Evolutionary conservation across 1,284 basidiomycete species (phyloP), one percentile per base, ranked within the genome.

Genomic region (Papiliotrema flavescens): DNA sequence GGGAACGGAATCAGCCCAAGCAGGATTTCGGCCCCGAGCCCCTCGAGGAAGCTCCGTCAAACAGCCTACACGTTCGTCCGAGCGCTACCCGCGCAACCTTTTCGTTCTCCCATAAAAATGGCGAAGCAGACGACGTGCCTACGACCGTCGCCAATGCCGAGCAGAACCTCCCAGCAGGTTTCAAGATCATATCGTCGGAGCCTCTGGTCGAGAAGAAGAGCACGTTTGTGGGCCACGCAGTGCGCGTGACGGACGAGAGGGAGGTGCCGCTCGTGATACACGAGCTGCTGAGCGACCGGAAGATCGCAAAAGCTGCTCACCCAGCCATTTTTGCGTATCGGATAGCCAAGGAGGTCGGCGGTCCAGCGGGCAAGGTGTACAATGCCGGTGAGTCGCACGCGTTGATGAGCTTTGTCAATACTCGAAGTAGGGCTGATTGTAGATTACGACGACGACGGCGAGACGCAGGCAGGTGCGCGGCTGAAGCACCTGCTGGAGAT

Each of bases 361-460:
- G 73, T 2, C 58, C 62, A 2, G 73, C 69, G 17, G 71, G 71
- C 14, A 60, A 59, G 40, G 60, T 75, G 0, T 59, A 64, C 20
- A 61, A 66, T 47, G 58, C 69, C 34, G 74, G 74, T 76, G 32
- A 61, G 73, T n/a, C n/a, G n/a, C n/a, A n/a, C n/a, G n/a, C n/a
- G n/a, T 20, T 39, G 2, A n/a, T 11, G 35, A 17, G n/a, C 3
- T 2, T 41, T 40, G 47, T 14, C 11, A 20, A 37, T 6, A 13
- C n/a, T 7, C n/a, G 34, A 19, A 11, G 13, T 39, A 22, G 40
- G 37, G 15, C 24, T 43, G 17, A 34, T 9, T 7, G 7, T 42
- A 93, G 92, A 96, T 70, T 93, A 94, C 58, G 90, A 94, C 59
- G 93, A 97, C 59, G 89, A 96, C 59, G 90, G 91, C 1, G 93